Evolutionary conservation across 257 asterid genomes (phyloP), one percentile per base, ranked within the genome.

Genomic region (Parsonsia alboflavescens): DNA sequence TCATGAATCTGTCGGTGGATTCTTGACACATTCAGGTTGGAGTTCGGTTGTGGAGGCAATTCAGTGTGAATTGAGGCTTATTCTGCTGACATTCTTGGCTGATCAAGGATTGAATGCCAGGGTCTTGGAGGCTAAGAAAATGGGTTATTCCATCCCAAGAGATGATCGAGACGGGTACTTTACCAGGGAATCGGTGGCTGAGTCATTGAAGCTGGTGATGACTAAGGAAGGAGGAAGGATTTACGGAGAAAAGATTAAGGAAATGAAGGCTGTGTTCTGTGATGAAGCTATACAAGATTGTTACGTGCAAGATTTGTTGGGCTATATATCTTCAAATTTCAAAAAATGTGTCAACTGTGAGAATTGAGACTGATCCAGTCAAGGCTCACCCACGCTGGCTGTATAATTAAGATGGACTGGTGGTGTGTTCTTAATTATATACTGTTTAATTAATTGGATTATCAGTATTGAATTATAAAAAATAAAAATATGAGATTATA

Each of bases 11-110:
- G 68, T 84, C 1, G 87, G 84, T 30, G 82, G 77, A 2, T 81
- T 75, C 72, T 68, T 84, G 73, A 78, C 76, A 50, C 87, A 81
- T 73, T 76, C 65, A 0, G 83, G 85, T 46, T 84, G 85, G 83
- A 75, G 83, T 24, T 84, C 87, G 50, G 67, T 65, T 5, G 49
- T 81, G 1, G 85, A 81, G 49, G 87, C 78, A 0, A 12, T 81
- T 0, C 19, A 6, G 45, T 70, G 61, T 19, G 85, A 66, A n/a
- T n/a, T n/a, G 10, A 68, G 64, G 0, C 62, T 84, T 0, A 49
- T 84, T 45, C 12, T 84, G 44, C 44, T 84, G 49, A 76, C 87
- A 4, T 84, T 84, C 52, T 36, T 41, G 54, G 44, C 44, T 16
- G 75, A 70, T 0, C 65, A 70, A 59, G 75, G 80, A n/a, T 59